A percentile compares a stretch with the other conserved stretches of the same genome.
phyloP scores from a whole-genome alignment of 23 red algal species.

The Gracilaria caudata region DNA sequence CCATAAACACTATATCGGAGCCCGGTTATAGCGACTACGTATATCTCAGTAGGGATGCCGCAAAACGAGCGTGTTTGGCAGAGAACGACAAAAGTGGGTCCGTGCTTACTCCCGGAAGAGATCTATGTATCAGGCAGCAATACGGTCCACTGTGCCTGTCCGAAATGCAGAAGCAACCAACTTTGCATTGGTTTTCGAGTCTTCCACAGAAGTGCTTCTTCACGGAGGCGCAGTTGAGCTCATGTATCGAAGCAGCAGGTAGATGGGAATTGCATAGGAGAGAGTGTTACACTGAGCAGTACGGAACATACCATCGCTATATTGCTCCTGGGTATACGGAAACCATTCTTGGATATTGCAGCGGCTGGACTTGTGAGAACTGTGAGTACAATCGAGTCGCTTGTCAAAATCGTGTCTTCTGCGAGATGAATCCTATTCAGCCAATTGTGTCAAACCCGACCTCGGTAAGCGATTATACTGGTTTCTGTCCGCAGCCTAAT shows the following conservation, averaged over 20 bases:
- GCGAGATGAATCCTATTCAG: background rate
- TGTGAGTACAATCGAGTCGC: background rate
- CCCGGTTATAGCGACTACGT: background rate
- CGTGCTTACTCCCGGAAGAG: background rate
- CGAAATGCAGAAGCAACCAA: slow-evolving; percentile 1
- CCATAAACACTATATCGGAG: background rate
- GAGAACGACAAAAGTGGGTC: background rate
- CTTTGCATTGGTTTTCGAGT: background rate
- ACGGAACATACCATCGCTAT: background rate
- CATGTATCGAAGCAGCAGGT: background rate
- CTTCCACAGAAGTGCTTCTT: background rate
- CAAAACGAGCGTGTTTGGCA: background rate
- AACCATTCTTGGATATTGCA: background rate
- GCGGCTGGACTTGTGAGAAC: background rate
- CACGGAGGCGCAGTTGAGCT: background rate
- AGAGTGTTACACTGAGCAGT: background rate
- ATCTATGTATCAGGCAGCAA: background rate
- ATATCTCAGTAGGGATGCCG: background rate
- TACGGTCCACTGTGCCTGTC: background rate
- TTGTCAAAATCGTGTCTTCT: background rate
- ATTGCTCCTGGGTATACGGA: background rate
- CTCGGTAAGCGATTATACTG: background rate
- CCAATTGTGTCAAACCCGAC: background rate
- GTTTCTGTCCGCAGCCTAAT: background rate
- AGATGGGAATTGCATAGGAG: background rate